Evolutionary conservation across 495 filamentous ascomycete species (phyloP).

Genomic region (Penicillium dipodomyicola): DNA sequence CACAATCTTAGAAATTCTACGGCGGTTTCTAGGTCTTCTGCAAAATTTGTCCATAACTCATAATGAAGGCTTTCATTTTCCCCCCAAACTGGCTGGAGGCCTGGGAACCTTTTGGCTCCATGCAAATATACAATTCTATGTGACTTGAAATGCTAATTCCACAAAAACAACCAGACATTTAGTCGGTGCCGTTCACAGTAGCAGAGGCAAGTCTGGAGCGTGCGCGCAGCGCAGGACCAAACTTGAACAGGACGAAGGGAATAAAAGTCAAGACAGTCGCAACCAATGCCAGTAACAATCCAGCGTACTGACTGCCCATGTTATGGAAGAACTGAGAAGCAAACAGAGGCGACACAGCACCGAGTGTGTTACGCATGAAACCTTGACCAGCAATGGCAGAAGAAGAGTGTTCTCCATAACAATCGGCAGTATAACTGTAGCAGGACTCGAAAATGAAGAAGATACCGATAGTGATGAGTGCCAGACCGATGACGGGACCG

Average conservation of each 20-base stretch:
- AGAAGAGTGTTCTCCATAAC: slow-evolving; percentile 45
- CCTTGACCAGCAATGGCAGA: slow-evolving; percentile 50
- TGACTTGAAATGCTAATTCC: not conserved
- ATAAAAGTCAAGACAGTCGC: slow-evolving; percentile 42
- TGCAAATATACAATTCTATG: not conserved
- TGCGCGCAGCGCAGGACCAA: slow-evolving; percentile 38
- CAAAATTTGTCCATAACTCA: not conserved
- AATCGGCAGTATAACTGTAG: slow-evolving; percentile 45
- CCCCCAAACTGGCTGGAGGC: not conserved
- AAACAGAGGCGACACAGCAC: slow-evolving; percentile 50
- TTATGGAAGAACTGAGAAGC: slow-evolving; percentile 50
- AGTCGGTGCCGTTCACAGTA: slow-evolving; percentile 8
- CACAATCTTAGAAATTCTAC: not conserved
- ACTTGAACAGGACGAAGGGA: slow-evolving; percentile 43
- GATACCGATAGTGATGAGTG: slow-evolving; percentile 43
- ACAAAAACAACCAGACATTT: not conserved
- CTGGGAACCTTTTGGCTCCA: not conserved
- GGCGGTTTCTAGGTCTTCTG: not conserved
- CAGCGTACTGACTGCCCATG: slow-evolving; percentile 44
- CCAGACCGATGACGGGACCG: slow-evolving; percentile 58
- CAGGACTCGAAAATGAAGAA: slow-evolving; percentile 49
- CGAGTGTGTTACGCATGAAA: slow-evolving; percentile 49
- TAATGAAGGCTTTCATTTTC: not conserved
- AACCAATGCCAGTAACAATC: slow-evolving; percentile 40
- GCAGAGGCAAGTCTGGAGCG: slow-evolving; percentile 34